These are phyloP conservation scores for Parathielavia appendiculata DNA, from an alignment of 495 filamentous ascomycete species.

Conservation along the genomic window DNA sequence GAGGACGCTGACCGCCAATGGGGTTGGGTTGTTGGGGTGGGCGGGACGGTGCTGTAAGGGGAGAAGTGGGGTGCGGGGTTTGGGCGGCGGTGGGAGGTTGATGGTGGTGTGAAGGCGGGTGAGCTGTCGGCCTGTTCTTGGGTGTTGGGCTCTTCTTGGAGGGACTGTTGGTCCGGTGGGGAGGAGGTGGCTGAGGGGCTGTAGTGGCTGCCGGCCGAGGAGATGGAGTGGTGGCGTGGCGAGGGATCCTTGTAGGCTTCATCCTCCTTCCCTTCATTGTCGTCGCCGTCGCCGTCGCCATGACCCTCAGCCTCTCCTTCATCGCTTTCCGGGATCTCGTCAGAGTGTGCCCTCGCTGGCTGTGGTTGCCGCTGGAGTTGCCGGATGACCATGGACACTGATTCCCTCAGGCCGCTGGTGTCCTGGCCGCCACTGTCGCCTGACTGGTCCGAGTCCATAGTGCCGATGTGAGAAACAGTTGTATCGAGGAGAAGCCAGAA, in stretches of 20 bases:
- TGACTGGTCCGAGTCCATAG: constrained; percentile 12
- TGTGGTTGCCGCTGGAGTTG: background rate
- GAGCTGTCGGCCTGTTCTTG: background rate
- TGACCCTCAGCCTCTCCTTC: constrained; percentile 6
- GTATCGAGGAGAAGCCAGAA: too few relatives aligned
- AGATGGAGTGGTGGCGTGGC: background rate
- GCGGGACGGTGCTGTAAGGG: constrained; percentile 14
- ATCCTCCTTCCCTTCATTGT: background rate
- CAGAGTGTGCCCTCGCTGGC: background rate
- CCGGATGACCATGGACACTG: constrained; percentile 14
- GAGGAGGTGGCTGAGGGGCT: constrained; percentile 6
- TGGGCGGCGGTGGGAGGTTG: background rate
- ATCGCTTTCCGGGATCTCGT: constrained; percentile 18
- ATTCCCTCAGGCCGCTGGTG: background rate
- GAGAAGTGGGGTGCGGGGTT: background rate
- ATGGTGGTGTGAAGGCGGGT: background rate
- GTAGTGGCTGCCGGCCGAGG: constrained; percentile 11
- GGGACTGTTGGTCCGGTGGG: background rate
- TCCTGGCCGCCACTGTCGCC: background rate
- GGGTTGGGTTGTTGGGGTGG: constrained; percentile 8
- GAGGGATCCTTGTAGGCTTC: background rate
- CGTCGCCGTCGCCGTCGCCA: background rate
- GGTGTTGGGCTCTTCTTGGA: background rate
- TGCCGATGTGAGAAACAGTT: background rate
- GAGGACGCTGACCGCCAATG: background rate